Conservation (phyloP, 2,329 filamentous ascomycete genomes). For the Thielaviopsis euricoi region DNA sequence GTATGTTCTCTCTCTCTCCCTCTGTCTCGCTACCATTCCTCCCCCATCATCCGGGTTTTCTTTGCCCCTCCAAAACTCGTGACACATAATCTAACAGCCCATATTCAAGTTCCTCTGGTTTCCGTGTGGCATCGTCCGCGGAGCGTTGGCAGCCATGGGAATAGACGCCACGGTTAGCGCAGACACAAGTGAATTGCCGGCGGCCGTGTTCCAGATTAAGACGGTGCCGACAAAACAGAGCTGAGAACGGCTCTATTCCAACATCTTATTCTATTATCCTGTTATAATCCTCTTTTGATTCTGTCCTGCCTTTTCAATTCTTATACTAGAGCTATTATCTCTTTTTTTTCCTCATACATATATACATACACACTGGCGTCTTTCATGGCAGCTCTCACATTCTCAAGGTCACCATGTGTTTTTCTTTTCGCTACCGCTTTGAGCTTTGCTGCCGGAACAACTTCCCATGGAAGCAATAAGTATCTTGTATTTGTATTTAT, state of each 20-base stretch:
- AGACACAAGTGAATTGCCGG: conserved; percentile 72
- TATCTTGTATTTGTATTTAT: no score
- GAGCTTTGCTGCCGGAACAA: no score
- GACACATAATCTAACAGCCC: not conserved
- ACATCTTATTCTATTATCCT: not conserved
- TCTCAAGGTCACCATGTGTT: no score
- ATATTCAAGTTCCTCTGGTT: conserved; percentile 81
- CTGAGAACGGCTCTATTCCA: not conserved
- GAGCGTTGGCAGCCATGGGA: conserved; percentile 80
- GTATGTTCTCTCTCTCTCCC: conserved; percentile 33
- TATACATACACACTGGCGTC: no score
- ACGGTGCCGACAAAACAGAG: conserved; percentile 48
- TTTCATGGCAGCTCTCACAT: no score
- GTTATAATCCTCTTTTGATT: not conserved
- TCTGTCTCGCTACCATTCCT: no score
- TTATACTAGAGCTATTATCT: not conserved
- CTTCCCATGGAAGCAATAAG: no score
- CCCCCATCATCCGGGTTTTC: no score
- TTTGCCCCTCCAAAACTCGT: no score
- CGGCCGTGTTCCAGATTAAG: conserved; percentile 91
- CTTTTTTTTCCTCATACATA: no score
- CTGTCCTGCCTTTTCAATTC: not conserved
- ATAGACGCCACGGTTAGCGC: conserved; percentile 84
- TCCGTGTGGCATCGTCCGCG: conserved; percentile 80
- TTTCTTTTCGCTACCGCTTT: no score